Evolutionary conservation across 2,329 filamentous ascomycete genomes (phyloP).

Genomic region (Tympanopsis confertula): DNA sequence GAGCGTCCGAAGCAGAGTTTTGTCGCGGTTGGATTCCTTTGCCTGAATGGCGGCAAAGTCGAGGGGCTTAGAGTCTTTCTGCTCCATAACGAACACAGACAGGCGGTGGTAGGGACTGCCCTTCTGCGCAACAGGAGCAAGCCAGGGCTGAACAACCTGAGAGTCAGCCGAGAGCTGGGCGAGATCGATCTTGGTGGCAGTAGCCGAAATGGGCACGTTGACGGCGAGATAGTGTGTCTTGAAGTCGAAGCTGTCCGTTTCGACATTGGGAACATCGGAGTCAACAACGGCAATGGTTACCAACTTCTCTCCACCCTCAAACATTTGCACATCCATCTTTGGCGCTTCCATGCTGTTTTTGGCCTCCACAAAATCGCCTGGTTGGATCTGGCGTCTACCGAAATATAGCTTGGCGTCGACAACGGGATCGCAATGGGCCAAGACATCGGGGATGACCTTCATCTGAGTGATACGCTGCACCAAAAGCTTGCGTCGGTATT

Average conservation of each 20-base stretch:
- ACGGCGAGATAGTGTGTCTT: slow-evolving; percentile 1
- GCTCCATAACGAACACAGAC: slow-evolving; percentile 72
- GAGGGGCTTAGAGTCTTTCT: slow-evolving; percentile 27
- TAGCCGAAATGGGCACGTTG: not conserved
- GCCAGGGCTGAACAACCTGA: slow-evolving; percentile 49
- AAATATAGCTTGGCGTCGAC: slow-evolving; percentile 1
- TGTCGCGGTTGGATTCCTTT: not conserved
- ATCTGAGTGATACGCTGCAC: slow-evolving; percentile 1
- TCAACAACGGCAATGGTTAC: slow-evolving; percentile 1
- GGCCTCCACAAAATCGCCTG: not conserved
- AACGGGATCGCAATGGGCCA: not conserved
- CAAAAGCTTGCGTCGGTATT: not conserved
- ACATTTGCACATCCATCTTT: not conserved
- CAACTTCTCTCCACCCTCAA: not conserved
- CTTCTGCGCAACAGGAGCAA: slow-evolving; percentile 78
- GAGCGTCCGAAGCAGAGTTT: not conserved
- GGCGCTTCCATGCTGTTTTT: not conserved
- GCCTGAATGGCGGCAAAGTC: not conserved
- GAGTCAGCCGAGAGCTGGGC: not conserved
- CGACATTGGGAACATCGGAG: slow-evolving; percentile 1
- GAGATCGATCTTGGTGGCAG: slow-evolving; percentile 1
- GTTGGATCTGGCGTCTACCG: not conserved
- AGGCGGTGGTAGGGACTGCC: slow-evolving; percentile 85
- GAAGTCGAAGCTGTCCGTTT: not conserved
- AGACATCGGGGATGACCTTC: slow-evolving; percentile 1